Percentiles rank a stretch among this genome's conserved stretches.
Evolutionary conservation across 176 grass and related monocot genomes (phyloP).

Genomic region (Zoysia japonica): DNA sequence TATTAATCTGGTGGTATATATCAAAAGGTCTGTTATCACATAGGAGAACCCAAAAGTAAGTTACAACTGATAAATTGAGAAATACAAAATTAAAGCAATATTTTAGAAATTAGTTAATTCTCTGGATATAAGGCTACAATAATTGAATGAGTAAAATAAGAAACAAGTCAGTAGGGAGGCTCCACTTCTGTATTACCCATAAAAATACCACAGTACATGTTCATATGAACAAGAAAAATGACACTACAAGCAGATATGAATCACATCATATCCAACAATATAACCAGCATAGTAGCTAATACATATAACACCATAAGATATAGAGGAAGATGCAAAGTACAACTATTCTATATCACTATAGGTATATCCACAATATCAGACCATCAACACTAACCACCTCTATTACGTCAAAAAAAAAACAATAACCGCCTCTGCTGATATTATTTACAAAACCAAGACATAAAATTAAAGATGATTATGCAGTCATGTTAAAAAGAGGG

Average conservation of each 20-base stretch:
- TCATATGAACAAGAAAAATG: constrained; percentile 21
- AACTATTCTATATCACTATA: neutral
- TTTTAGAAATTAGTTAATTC: constrained; percentile 18
- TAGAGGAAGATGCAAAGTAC: neutral
- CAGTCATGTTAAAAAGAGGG: neutral
- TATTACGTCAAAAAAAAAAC: no score
- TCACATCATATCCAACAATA: constrained; percentile 22
- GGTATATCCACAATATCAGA: neutral
- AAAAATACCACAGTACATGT: neutral
- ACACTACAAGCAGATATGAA: constrained; percentile 28
- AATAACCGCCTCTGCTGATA: no score
- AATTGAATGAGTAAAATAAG: neutral
- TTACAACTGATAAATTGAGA: constrained; percentile 10
- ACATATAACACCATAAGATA: neutral
- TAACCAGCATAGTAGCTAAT: neutral
- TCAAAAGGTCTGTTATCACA: constrained; percentile 91
- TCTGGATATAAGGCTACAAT: neutral
- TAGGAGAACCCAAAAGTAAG: constrained; percentile 64
- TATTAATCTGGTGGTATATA: constrained; percentile 98
- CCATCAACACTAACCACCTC: constrained; percentile 7
- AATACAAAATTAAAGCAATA: constrained; percentile 18
- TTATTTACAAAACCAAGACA: neutral
- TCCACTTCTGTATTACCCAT: neutral
- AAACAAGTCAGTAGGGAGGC: neutral
- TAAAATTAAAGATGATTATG: constrained; percentile 10